phyloP scores from a whole-genome alignment of 345 rosid genomes.

The Linum lewisii region DNA sequence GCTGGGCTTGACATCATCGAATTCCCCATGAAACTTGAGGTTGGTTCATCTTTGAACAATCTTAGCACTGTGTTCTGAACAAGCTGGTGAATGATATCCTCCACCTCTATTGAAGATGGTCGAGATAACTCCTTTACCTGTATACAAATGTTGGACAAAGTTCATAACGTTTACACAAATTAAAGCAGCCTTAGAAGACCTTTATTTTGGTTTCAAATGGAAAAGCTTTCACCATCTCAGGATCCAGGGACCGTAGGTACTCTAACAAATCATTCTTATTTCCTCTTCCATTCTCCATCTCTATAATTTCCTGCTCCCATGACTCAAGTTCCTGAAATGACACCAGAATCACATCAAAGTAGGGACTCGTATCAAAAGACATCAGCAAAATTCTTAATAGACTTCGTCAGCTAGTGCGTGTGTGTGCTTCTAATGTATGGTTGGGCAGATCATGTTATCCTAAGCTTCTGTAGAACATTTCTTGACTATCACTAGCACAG shows the following conservation, averaged over 20 bases:
- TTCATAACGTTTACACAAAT: constrained; percentile 2
- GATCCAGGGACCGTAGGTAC: constrained; percentile 73
- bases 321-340: constrained; percentile 56
- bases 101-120: constrained; percentile 79
- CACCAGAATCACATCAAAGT: neutral
- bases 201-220: too few relatives aligned
- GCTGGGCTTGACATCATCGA: constrained; percentile 21
- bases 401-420: too few relatives aligned
- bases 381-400: too few relatives aligned
- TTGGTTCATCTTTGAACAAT: constrained; percentile 37
- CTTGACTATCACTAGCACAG: too few relatives aligned
- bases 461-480: too few relatives aligned
- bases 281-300: constrained; percentile 43
- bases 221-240: constrained; percentile 52
- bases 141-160: neutral
- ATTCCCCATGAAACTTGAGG: constrained; percentile 26
- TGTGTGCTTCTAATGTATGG: too few relatives aligned
- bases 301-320: constrained; percentile 40
- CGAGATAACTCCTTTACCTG: constrained; percentile 75
- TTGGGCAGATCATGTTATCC: too few relatives aligned
- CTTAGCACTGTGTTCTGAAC: constrained; percentile 48
- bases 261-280: constrained; percentile 67
- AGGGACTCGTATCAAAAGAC: neutral
- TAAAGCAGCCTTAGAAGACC: too few relatives aligned
- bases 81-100: constrained; percentile 76